Conservation (phyloP, 2,329 filamentous ascomycete genomes). For the Akanthomyces dipterigenus region DNA sequence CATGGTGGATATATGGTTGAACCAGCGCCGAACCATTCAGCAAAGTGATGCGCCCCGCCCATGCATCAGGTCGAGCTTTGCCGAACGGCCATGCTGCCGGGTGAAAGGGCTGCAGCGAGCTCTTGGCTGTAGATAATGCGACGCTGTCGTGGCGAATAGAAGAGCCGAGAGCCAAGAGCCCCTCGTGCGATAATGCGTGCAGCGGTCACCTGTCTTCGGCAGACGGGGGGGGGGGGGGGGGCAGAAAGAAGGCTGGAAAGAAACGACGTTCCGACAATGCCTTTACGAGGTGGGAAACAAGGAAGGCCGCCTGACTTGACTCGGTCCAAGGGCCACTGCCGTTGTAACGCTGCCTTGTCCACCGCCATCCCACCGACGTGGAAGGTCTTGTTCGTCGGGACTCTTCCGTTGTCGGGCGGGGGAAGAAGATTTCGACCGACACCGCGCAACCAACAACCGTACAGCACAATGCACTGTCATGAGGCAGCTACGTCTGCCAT, state of each 20-base stretch:
- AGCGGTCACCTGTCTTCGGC: not conserved
- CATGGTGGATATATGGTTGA: not conserved
- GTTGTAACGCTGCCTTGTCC: not conserved
- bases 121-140: not conserved
- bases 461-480: too few relatives aligned
- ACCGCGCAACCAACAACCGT: not conserved
- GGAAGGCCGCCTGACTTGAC: not conserved
- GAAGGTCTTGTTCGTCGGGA: not conserved
- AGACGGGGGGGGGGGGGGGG: too few relatives aligned
- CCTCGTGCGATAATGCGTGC: not conserved
- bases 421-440: not conserved
- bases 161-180: not conserved
- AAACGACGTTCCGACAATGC: not conserved
- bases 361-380: not conserved
- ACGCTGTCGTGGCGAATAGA: not conserved
- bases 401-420: not conserved
- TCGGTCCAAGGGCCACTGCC: not conserved
- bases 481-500: too few relatives aligned
- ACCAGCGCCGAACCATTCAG: not conserved
- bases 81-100: not conserved
- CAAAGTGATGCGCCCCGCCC: not conserved
- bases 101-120: not conserved
- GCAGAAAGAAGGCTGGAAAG: not conserved
- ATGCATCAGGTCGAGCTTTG: not conserved
- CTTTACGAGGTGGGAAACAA: not conserved